Base-by-base conservation (phyloP, 106 monocot genomes). In the Dioscorea alata region DNA sequence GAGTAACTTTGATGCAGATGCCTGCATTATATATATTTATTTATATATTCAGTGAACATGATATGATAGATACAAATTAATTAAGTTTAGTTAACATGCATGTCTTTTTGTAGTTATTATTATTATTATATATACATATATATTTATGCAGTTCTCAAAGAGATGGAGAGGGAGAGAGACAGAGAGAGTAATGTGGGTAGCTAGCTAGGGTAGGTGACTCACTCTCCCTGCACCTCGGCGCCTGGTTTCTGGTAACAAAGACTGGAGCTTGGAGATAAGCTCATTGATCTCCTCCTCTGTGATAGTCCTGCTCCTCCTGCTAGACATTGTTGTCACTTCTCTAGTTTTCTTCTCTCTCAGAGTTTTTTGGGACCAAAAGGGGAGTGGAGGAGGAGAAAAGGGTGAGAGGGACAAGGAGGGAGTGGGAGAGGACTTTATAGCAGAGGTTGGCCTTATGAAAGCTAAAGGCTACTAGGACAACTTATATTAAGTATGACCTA, bases 191-290 rank as follows among this genome's bases (percentile, higher is more conserved):
- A 23, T 17, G 42, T 31, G 14, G 18, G 4, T 8, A 13, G n/a
- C n/a, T n/a, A n/a, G n/a, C n/a, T n/a, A n/a, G n/a, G 15, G 48
- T 59, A 34, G 6, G 32, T 4, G 15, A 35, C 61, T 54, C 76
- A 87, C 90, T 77, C 87, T 58, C 68, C 66, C 69, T 53, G 69
- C 25, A 70, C 81, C 73, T 3, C 84, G 75, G 52, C 90, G 84
- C 20, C 86, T 78, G 32, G 79, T 16, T 70, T 81, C 84, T 32
- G 90, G 90, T 60, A 91, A 74, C 63, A 91, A 73, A 8, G 86
- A 81, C 52, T 91, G 90, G 22, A 91, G 84, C 78, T 91, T 91
- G 66, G 83, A 81, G 73, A 91, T 63, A 77, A 91, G 86, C 79
- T 91, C 90, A 52, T 63, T 80, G 67, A 87, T 84, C 69, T 91